Base-by-base conservation (phyloP, 768 basidiomycete species). In the Flagelloscypha sp. region DNA sequence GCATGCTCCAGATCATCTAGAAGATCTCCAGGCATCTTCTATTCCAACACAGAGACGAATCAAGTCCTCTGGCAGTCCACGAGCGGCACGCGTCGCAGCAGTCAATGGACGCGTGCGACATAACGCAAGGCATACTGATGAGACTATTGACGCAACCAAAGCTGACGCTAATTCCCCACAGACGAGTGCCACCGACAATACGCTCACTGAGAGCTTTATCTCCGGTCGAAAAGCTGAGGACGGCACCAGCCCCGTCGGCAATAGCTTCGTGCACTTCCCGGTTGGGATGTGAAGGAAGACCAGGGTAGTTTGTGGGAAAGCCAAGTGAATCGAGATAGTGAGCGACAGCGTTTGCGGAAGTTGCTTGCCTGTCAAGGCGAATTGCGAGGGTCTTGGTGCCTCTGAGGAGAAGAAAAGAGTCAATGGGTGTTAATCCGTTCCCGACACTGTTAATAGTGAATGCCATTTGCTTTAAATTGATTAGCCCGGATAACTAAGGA, bases 21-120 rank as follows among this genome's bases (percentile, higher is more conserved):
- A 27, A 99, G 71, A 62, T 99, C 95, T n/a, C 20, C 75, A 68
- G 0, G 88, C 70, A 57, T 99, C 95, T 61, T 99, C 95, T 42
- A 99, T 98, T 36, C 95, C 95, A 46, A 98, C 93, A 50, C 95
- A 99, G 29, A 99, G 72, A 30, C 95, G 85, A 48, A 99, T 98
- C 33, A 99, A 76, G 58, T 99, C 87, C 58, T 99, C 95, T n/a
- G 95, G 95, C 12, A 99, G 71, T 27, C 94, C 94, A 37, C 95
- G 86, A 25, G 80, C 90, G n/a, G 88, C 89, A 21, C 95, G 83
- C n/a, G 79, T 79, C 6, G 87, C 85, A 16, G 95, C n/a, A 79
- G 50, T 97, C 93, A 46, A 99, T 99, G 24, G 95, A 98, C 16
- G 95, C 92, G 56, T 99, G 95, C 94, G 92, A 95, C 95, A 99